phyloP scores from a whole-genome alignment of 768 basidiomycete genomes.

The Rhizopogon vinicolor region DNA sequence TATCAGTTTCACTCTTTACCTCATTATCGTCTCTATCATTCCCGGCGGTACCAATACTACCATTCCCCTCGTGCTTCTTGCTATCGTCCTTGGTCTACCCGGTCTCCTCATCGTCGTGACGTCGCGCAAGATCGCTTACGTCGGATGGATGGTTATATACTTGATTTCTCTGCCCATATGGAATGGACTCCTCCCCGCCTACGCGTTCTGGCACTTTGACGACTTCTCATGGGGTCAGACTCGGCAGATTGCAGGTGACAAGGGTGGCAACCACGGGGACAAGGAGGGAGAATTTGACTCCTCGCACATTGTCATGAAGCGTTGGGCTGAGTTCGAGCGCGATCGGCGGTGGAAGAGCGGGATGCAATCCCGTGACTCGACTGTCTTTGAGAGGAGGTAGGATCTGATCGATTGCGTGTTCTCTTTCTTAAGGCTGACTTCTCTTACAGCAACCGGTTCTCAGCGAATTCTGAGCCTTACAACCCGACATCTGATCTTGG shows the following conservation, averaged over 20 bases:
- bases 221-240: slow-evolving; percentile 99
- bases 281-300: slow-evolving; percentile 99
- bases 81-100: slow-evolving; percentile 93
- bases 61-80: slow-evolving; percentile 89
- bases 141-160: slow-evolving; percentile 97
- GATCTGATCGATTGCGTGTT: slow-evolving; percentile 22
- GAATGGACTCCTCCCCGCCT: slow-evolving; percentile 94
- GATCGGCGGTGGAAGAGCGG: slow-evolving; percentile 93
- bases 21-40: slow-evolving; percentile 84
- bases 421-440: slow-evolving; percentile 23
- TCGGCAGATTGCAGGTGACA: slow-evolving; percentile 73
- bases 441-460: slow-evolving; percentile 54
- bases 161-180: slow-evolving; percentile 91
- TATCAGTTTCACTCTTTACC: slow-evolving; percentile 94
- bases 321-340: slow-evolving; percentile 97
- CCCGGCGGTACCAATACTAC: slow-evolving; percentile 74
- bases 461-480: slow-evolving; percentile 70
- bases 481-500: slow-evolving; percentile 45
- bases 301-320: slow-evolving; percentile 95
- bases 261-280: slow-evolving; percentile 71
- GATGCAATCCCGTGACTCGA: slow-evolving; percentile 75
- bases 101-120: slow-evolving; percentile 96
- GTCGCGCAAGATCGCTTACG: slow-evolving; percentile 86
- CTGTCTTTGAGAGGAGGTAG: slow-evolving; percentile 65
- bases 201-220: slow-evolving; percentile 99